phyloP scores from a whole-genome alignment of 192 early-diverging fungal genomes.

The Chytriomyces sp. region DNA sequence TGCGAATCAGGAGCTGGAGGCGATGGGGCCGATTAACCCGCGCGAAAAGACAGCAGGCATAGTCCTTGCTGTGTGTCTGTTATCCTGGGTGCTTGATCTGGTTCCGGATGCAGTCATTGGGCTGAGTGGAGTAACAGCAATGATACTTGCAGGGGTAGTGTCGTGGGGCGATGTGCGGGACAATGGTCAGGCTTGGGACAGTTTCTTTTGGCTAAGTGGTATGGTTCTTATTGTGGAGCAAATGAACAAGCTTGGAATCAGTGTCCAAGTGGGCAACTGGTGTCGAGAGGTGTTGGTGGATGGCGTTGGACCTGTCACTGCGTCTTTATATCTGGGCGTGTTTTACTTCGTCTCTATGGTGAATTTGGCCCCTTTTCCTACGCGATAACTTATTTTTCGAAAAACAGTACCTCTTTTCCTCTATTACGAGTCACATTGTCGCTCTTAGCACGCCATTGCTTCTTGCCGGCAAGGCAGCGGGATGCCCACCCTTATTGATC shows the following conservation, averaged over 20 bases:
- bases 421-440: constrained; percentile 71
- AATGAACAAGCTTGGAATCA: constrained; percentile 68
- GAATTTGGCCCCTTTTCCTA: not conserved
- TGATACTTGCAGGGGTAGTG: constrained; percentile 63
- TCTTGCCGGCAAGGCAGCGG: constrained; percentile 66
- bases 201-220: constrained; percentile 79
- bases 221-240: constrained; percentile 79
- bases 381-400: not conserved
- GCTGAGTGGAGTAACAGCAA: constrained; percentile 56
- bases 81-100: constrained; percentile 5
- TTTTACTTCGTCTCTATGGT: constrained; percentile 69
- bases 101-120: constrained; percentile 72
- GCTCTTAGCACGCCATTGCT: constrained; percentile 72
- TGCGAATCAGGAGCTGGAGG: constrained; percentile 29
- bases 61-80: constrained; percentile 26
- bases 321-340: constrained; percentile 49
- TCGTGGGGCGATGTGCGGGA: constrained; percentile 66
- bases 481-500: constrained; percentile 56
- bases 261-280: constrained; percentile 63
- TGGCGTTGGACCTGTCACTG: constrained; percentile 42
- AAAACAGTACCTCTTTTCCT: constrained; percentile 66
- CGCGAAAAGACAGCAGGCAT: constrained; percentile 15
- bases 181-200: constrained; percentile 74
- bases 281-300: constrained; percentile 34
- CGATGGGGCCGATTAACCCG: constrained; percentile 31